A percentile compares a stretch with the other conserved stretches of the same genome.
Conservation (phyloP, 1,139 yeast species). For the Taphrina populina region DNA sequence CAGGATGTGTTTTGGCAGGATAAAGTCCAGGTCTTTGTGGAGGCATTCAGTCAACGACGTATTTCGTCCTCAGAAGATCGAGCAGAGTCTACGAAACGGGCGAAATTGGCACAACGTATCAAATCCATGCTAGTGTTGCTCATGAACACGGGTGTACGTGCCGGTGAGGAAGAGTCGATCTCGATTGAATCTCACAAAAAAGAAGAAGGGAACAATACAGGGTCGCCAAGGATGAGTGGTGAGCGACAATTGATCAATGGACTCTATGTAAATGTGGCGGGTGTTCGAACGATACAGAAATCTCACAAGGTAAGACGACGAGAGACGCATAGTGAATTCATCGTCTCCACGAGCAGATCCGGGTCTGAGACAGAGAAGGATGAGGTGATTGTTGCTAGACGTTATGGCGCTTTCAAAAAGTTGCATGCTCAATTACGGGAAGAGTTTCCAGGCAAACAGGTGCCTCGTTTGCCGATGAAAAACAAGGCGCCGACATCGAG, state of each 20-base stretch:
- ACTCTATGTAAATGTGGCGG: conserved; percentile 61
- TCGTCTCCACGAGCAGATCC: conserved; percentile 40
- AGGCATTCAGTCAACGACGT: conserved; percentile 67
- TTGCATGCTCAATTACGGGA: conserved; percentile 55
- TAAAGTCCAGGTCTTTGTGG: conserved; percentile 76
- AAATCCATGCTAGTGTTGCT: conserved; percentile 63
- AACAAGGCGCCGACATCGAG: conserved; percentile 46
- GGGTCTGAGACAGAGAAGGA: conserved; percentile 38
- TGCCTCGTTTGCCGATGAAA: conserved; percentile 65
- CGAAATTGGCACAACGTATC: conserved; percentile 59
- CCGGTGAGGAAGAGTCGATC: conserved; percentile 44
- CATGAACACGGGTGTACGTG: conserved; percentile 72
- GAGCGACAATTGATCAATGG: conserved; percentile 52
- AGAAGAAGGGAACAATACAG: conserved; percentile 1
- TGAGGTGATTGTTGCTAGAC: conserved; percentile 55
- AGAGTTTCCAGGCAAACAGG: conserved; percentile 66
- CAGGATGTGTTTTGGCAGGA: conserved; percentile 69
- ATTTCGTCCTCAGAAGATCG: conserved; percentile 70
- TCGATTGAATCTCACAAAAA: conserved; percentile 40
- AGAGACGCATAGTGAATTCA: conserved; percentile 44
- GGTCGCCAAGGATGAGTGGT: conserved; percentile 52
- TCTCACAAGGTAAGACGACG: conserved; percentile 37
- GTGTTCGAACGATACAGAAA: conserved; percentile 49
- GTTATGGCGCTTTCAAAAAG: conserved; percentile 64
- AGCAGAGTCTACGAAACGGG: conserved; percentile 70